phyloP scores from a whole-genome alignment of 106 monocot genomes.

The Dendrobium chrysotoxum region DNA sequence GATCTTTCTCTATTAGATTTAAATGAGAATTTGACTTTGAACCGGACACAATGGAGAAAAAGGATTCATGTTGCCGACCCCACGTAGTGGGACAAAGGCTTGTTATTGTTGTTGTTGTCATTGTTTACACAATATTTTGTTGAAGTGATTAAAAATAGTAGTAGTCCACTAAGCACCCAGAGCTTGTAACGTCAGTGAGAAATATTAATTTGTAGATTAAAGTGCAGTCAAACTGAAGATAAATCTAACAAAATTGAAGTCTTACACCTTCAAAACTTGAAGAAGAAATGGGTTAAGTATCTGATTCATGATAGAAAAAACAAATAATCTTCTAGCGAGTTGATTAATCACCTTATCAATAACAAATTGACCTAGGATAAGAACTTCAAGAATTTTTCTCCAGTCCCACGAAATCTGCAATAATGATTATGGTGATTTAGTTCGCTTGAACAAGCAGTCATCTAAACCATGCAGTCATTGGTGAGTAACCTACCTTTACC shows the following conservation, averaged over 20 bases:
- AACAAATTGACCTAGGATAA: constrained; percentile 98
- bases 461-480: neutral
- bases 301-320: constrained; percentile 1
- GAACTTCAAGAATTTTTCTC: constrained; percentile 98
- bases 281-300: neutral
- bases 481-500: constrained; percentile 60
- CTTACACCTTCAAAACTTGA: neutral
- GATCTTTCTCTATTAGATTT: too few relatives aligned
- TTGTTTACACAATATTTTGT: too few relatives aligned
- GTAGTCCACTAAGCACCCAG: neutral
- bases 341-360: constrained; percentile 62
- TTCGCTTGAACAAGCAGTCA: neutral
- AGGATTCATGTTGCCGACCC: too few relatives aligned
- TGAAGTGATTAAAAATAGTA: neutral
- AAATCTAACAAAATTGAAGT: neutral
- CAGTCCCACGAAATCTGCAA: constrained; percentile 95
- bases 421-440: neutral
- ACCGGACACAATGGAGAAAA: too few relatives aligned
- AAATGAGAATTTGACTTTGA: too few relatives aligned
- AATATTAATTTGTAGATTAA: neutral
- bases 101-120: too few relatives aligned
- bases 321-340: neutral
- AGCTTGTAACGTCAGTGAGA: neutral
- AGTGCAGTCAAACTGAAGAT: neutral
- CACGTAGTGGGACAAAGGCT: too few relatives aligned